Evolutionary conservation across 1,139 yeast genomes (phyloP), one percentile per base, ranked within the genome.

Genomic region (Debaryomyces udenii): DNA sequence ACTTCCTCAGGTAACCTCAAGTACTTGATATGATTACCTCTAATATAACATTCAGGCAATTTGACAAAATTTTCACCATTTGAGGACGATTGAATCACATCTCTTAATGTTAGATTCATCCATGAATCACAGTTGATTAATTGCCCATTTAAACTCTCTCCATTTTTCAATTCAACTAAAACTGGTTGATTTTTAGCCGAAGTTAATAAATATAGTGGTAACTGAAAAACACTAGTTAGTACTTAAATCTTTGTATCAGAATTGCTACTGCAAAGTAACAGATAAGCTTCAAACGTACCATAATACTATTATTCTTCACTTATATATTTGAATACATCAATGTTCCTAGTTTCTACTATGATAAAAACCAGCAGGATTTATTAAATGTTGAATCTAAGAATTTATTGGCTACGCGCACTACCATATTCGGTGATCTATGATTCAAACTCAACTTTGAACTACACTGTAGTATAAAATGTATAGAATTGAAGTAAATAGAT

Each of bases 181-280:
- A 93, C 78, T 30, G 90, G 88, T 58, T 88, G 91, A 45, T 90
- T 93, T 64, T 89, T 91, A 15, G 96, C 91, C 42, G 96, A 88
- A 41, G 94, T 89, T 53, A 94, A 77, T 50, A 94, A 74, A 53
- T 90, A 90, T 57, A 93, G 74, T 31, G 99, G 99, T 50, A 93
- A 80, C 99, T 71, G 42, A 20, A 7, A 20, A 17, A 30, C 11
- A 23, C 3, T 27, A 5, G 63, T 59, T 60, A 61, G 65, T 55
- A 49, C 22, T 18, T 31, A 13, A 6, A 6, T 26, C 7, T 20
- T 20, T 20, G 5, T 20, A 4, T 26, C 14, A 10, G 4, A n/a
- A 26, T n/a, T 10, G 14, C 11, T 6, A 26, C 28, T 10, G 9
- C 28, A 6, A 11, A 26, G 9, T 22, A 22, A 22, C 24, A 9